Base-by-base conservation (phyloP, 257 asterid genomes). In the Solanum virginianum region DNA sequence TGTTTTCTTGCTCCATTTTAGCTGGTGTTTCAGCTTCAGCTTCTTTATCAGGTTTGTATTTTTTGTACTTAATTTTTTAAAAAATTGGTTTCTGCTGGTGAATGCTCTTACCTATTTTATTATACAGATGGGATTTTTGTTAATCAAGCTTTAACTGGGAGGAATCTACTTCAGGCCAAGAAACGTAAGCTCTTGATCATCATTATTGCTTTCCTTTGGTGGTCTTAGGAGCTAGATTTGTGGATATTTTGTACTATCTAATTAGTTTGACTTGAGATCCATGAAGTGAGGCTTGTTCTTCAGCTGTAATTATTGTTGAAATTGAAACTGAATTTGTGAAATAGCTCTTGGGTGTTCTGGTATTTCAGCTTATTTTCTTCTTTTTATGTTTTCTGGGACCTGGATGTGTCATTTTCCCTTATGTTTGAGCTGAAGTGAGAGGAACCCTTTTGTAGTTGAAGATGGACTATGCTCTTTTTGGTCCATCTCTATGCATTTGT, bases 151-250 rank as follows among this genome's bases (percentile, higher is more conserved):
- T 87, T 88, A 66, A 51, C 89, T 36, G 95, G 92, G 87, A 92
- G 98, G 84, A 93, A 91, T 89, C 92, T 94, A 36, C 96, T 94
- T 83, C 97, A 92, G 85, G 89, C 91, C 87, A 92, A 85, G 92
- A 91, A 88, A 90, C 82, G 98, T 94, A 91, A 10, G 87, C 51
- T 85, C 65, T 56, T 82, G 36, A 84, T 86, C 81, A 77, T 51
- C 62, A 51, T 74, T 15, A 22, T 29, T 15, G 22, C 69, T 29
- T 66, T 66, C 7, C 10, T 53, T 79, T 49, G 4, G 81, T 22
- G 0, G 43, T 75, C 10, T 22, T 49, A 15, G 82, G 24, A 77
- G 82, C 63, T 51, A 77, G 57, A 51, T 12, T 74, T 74, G 22
- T 12, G 81, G 60, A 24, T 51, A 4, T 77, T 77, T 24, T 75